Conservation (phyloP, 2,329 filamentous ascomycete species). For the Aspergillus sp. region DNA sequence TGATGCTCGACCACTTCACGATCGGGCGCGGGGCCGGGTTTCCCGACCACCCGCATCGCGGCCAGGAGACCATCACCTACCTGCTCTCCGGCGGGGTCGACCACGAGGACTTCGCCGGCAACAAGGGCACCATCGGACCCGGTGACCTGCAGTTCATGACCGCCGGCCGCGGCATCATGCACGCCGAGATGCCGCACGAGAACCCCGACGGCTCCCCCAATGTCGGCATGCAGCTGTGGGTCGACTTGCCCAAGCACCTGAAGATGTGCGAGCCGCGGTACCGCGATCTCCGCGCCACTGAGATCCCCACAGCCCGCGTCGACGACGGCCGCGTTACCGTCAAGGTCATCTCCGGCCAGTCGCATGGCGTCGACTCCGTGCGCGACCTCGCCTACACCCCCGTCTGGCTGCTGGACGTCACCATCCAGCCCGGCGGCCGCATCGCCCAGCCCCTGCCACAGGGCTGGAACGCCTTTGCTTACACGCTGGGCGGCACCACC, state of each 20-base stretch:
- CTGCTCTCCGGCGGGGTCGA: constrained; percentile 81
- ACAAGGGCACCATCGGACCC: constrained; percentile 75
- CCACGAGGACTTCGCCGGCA: constrained; percentile 88
- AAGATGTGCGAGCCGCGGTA: constrained; percentile 92
- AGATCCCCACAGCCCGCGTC: constrained; percentile 73
- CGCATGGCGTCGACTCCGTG: constrained; percentile 79
- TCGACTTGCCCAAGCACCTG: constrained; percentile 77
- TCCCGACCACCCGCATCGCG: constrained; percentile 80
- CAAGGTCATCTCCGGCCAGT: constrained; percentile 87
- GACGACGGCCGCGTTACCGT: constrained; percentile 74
- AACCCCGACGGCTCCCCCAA: constrained; percentile 74
- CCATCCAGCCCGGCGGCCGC: constrained; percentile 73
- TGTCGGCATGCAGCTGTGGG: constrained; percentile 91
- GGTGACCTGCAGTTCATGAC: constrained; percentile 99
- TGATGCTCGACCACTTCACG: constrained; percentile 94
- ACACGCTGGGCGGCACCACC: constrained; percentile 73
- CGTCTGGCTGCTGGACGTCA: constrained; percentile 90
- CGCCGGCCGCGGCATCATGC: constrained; percentile 84
- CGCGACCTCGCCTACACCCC: constrained; percentile 93
- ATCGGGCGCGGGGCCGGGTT: constrained; percentile 81
- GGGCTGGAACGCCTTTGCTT: constrained; percentile 89
- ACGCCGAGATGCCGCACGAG: constrained; percentile 89
- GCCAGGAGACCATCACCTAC: constrained; percentile 90
- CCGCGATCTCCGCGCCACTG: constrained; percentile 73
- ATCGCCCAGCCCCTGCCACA: constrained; percentile 72